A percentile compares a stretch with the other conserved stretches of the same genome.
Conservation (phyloP, 192 early-diverging fungal genomes). For the Umbelopsis vinacea region DNA sequence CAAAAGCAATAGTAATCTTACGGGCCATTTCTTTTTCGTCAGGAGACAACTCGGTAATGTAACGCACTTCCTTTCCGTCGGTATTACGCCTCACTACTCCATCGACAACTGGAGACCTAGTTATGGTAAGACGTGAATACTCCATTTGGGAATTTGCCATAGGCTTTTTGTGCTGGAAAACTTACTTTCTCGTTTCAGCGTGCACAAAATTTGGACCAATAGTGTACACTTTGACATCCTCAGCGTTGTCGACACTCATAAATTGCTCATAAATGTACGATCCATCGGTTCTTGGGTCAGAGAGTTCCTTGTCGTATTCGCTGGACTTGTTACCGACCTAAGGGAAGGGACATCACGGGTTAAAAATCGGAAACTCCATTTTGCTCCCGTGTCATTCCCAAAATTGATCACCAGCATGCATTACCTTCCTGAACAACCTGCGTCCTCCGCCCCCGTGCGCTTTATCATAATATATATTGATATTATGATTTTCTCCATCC, state of each 20-base stretch:
- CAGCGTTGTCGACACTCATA: conserved; percentile 91
- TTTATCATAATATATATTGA: conserved; percentile 90
- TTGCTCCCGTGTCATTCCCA: neutral
- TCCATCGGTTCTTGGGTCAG: conserved; percentile 68
- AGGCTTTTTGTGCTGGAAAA: neutral
- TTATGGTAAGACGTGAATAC: conserved; percentile 10
- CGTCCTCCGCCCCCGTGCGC: conserved; percentile 83
- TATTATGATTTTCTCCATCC: conserved; percentile 96
- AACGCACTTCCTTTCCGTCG: conserved; percentile 97
- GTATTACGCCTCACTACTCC: conserved; percentile 93
- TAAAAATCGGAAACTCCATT: conserved; percentile 13
- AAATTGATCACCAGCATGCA: conserved; percentile 1
- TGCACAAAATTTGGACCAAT: conserved; percentile 89
- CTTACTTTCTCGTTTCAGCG: conserved; percentile 92
- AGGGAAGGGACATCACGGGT: neutral
- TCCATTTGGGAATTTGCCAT: conserved; percentile 1
- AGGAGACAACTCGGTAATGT: conserved; percentile 78
- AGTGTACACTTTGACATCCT: conserved; percentile 98
- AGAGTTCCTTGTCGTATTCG: conserved; percentile 78
- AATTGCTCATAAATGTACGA: conserved; percentile 97
- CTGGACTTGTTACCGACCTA: conserved; percentile 94
- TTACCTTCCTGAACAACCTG: conserved; percentile 77
- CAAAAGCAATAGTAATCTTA: conserved; percentile 79
- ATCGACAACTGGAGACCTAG: conserved; percentile 91
- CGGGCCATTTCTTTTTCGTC: conserved; percentile 82